Conservation (phyloP, 1,284 basidiomycete genomes). For the Leucoagaricus sp. region DNA sequence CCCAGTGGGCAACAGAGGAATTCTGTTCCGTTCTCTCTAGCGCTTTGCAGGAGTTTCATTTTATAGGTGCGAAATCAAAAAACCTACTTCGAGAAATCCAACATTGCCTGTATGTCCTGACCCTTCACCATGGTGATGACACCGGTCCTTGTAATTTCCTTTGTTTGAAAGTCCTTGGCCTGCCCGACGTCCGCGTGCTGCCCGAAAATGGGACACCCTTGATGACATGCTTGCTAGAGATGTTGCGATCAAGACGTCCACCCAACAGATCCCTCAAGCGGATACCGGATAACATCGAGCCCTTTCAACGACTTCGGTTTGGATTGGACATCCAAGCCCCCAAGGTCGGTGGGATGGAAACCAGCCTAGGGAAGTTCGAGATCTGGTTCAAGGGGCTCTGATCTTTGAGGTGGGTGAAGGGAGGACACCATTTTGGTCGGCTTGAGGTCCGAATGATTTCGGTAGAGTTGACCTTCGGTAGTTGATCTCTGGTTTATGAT, state of each 20-base stretch:
- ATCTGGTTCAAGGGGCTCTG: not conserved
- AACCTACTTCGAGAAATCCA: not conserved
- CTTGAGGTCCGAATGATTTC: too few species aligned
- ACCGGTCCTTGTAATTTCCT: not conserved
- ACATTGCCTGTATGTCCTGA: not conserved
- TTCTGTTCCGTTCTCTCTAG: not conserved
- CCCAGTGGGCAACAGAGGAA: slow-evolving; percentile 3
- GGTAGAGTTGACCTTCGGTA: too few species aligned
- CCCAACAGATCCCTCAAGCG: not conserved
- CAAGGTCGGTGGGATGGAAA: not conserved
- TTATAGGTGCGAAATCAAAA: not conserved
- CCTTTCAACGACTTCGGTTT: not conserved
- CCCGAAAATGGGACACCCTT: not conserved
- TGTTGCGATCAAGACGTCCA: not conserved
- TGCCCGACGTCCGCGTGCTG: not conserved
- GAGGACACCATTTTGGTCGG: not conserved
- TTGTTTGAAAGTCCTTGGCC: not conserved
- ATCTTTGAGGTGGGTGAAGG: not conserved
- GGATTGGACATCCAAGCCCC: not conserved
- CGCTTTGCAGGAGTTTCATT: not conserved
- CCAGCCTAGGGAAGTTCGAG: too few species aligned
- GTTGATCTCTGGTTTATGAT: too few species aligned
- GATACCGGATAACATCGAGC: not conserved
- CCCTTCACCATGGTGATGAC: not conserved
- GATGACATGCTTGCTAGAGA: not conserved